A percentile compares a stretch with the other conserved stretches of the same genome.
Evolutionary conservation across 192 early-diverging fungal genomes (phyloP).

Genomic region (Backusella morwellensis): DNA sequence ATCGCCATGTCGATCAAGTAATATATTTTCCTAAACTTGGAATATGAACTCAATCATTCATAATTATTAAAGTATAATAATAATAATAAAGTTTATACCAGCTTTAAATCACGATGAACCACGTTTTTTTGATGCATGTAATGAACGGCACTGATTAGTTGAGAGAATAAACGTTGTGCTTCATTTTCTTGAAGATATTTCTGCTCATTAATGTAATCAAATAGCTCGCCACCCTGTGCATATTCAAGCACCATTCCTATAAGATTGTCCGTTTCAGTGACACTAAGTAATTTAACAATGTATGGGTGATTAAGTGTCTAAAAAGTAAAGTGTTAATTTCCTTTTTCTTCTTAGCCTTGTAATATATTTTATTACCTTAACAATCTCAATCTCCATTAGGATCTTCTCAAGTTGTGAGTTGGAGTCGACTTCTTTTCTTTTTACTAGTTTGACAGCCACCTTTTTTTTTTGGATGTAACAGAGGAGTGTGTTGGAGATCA

Average conservation of each 20-base stretch:
- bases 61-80: not conserved
- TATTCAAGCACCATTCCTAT: constrained; percentile 87
- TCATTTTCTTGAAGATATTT: constrained; percentile 87
- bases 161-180: constrained; percentile 86
- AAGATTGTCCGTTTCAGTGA: constrained; percentile 79
- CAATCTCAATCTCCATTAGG: constrained; percentile 88
- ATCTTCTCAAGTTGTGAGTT: constrained; percentile 80
- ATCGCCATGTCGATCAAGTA: constrained; percentile 87
- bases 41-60: not conserved
- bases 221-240: constrained; percentile 87
- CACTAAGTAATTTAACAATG: constrained; percentile 77
- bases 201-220: constrained; percentile 93
- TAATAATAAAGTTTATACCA: constrained; percentile 55
- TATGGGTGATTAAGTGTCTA: constrained; percentile 76
- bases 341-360: not conserved
- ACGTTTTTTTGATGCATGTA: constrained; percentile 91
- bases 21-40: constrained; percentile 80
- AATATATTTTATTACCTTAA: constrained; percentile 64
- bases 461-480: constrained; percentile 14
- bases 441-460: constrained; percentile 94
- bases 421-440: constrained; percentile 83
- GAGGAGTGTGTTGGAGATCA: too few relatives aligned
- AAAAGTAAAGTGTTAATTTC: not conserved
- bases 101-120: constrained; percentile 94
- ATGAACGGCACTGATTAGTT: constrained; percentile 84